Evolutionary conservation across 2,329 filamentous ascomycete genomes (phyloP), one percentile per base, ranked within the genome.

Genomic region (Passalora sequoiae): DNA sequence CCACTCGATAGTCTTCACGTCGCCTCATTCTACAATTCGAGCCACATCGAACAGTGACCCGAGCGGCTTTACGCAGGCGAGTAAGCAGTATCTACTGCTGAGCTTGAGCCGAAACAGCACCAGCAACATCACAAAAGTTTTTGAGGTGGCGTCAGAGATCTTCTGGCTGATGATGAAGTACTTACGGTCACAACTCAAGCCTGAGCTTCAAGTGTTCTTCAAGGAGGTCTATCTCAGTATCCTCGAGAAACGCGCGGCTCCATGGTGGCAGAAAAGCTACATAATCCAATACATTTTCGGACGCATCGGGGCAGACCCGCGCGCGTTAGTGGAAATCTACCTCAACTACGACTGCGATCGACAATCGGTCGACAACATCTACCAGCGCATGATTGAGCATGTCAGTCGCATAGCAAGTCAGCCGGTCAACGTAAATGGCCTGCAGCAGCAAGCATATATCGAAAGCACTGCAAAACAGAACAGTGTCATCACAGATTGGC

Each of bases 331-430:
- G 12, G 92, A 98, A 66, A 84, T 89, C 10, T 98, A 98, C 66
- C 77, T 98, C 50, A 98, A 98, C 66, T 98, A 98, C 61, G 92
- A 98, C 64, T 98, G 92, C 68, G 94, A 97, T 60, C 78, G 91
- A 47, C 89, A 88, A 29, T 81, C 81, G 7, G 79, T 97, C 47
- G 91, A 97, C 68, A 98, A 98, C 66, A 92, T 97, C 66, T 98
- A 94, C 64, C 92, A 98, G 66, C 74, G 78, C 55, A 83, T 97
- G 41, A 89, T 98, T 38, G 94, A 98, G 64, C 89, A 97, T 65
- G 71, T 98, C 13, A 92, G 91, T 22, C 84, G 84, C 56, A 85
- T 95, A 56, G 86, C 89, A 1, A 92, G 85, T 40, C 76, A 82
- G 7, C 83, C 89, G 1, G 82, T 95, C 4, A 65, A 80, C 7